Evolutionary conservation across 805 yeast species (phyloP).

Genomic region (Spathaspora passalidarum): DNA sequence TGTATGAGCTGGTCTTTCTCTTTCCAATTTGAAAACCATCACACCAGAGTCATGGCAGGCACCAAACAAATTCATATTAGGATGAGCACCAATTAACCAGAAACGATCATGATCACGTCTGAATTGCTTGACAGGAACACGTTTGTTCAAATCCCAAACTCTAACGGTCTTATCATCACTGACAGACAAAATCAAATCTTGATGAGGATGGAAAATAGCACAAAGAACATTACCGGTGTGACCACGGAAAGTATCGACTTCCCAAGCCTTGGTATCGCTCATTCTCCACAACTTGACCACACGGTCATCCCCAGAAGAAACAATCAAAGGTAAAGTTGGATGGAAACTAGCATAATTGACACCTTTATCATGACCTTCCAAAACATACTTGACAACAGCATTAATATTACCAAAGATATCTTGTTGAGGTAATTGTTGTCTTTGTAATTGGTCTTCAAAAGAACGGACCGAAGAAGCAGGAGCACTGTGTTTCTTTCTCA

Average conservation of each 20-base stretch:
- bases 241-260: conserved; percentile 97
- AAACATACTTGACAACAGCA: conserved; percentile 90
- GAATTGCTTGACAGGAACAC: conserved; percentile 91
- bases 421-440: conserved; percentile 74
- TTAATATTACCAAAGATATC: conserved; percentile 94
- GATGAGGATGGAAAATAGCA: conserved; percentile 89
- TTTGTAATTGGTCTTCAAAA: conserved; percentile 51
- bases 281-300: conserved; percentile 95
- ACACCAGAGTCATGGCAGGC: conserved; percentile 97
- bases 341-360: conserved; percentile 99
- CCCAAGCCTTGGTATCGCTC: conserved; percentile 98
- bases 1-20: conserved; percentile 94
- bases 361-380: conserved; percentile 98
- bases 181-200: conserved; percentile 87
- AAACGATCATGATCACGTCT: conserved; percentile 92
- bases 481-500: conserved; percentile 93
- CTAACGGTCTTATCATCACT: conserved; percentile 95
- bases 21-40: conserved; percentile 94
- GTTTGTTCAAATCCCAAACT: conserved; percentile 93
- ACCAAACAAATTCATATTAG: conserved; percentile 87
- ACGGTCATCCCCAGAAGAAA: conserved; percentile 95
- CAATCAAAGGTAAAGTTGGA: conserved; percentile 91
- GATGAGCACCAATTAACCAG: conserved; percentile 90
- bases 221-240: conserved; percentile 91
- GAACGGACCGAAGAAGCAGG: conserved; percentile 44